These are phyloP conservation scores for Trametes villosa DNA, from an alignment of 768 basidiomycete genomes.

Conservation along the genomic window DNA sequence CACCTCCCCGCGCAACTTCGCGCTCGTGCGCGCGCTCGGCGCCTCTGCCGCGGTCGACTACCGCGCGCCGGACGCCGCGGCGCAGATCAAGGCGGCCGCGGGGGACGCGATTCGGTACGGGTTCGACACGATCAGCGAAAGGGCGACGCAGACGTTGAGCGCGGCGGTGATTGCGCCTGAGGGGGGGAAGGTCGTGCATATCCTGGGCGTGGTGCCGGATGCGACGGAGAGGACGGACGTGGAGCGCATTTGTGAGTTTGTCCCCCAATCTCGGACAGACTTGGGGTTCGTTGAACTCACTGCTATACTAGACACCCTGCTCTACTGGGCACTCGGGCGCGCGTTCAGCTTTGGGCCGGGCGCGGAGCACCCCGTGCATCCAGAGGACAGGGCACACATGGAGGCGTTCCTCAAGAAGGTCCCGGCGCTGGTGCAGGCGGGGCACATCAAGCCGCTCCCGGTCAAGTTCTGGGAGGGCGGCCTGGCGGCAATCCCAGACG, in stretches of 20 bases:
- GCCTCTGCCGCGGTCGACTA: slow-evolving; percentile 49
- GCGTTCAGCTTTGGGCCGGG: slow-evolving; percentile 4
- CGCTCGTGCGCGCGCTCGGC: slow-evolving; percentile 43
- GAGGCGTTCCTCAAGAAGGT: slow-evolving; percentile 22
- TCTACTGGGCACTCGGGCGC: slow-evolving; percentile 17
- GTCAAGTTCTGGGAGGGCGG: slow-evolving; percentile 27
- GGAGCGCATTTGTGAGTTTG: slow-evolving; percentile 17
- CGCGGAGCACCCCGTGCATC: slow-evolving; percentile 16
- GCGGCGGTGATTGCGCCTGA: slow-evolving; percentile 8
- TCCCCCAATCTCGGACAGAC: no score
- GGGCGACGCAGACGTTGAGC: slow-evolving; percentile 21
- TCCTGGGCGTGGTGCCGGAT: slow-evolving; percentile 1
- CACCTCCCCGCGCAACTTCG: slow-evolving; percentile 44
- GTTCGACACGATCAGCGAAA: slow-evolving; percentile 36
- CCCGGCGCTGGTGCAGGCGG: slow-evolving; percentile 19
- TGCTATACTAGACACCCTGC: slow-evolving; percentile 5
- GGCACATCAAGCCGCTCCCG: slow-evolving; percentile 28
- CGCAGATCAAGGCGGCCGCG: slow-evolving; percentile 33
- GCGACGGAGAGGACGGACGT: slow-evolving; percentile 24
- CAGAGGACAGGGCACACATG: slow-evolving; percentile 22
- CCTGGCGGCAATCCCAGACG: slow-evolving; percentile 23
- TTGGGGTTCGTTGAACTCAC: no score
- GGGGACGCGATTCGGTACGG: slow-evolving; percentile 30
- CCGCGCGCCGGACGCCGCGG: slow-evolving; percentile 33
- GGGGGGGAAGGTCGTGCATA: slow-evolving; percentile 9